Base-by-base conservation (phyloP, 345 rosid genomes). In the Syzygium aromaticum region DNA sequence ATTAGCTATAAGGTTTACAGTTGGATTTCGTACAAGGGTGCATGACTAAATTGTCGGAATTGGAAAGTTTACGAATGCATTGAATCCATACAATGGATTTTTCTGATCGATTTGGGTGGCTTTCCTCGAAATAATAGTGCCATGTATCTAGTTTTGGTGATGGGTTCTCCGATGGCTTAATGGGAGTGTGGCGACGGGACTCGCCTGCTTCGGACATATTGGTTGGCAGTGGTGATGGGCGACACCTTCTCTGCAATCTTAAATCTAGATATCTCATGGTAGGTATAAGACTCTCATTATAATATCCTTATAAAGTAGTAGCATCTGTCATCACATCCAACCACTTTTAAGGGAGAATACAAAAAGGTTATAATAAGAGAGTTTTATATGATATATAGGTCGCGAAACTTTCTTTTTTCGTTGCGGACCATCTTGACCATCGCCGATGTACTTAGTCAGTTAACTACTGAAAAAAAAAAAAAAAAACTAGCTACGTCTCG, bases 41-140 rank as follows among this genome's bases (percentile, higher is more conserved):
- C 2, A 17, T 0, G 2, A 67, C 1, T 17, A 67, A 33, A n/a
- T 6, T 14, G 9, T n/a, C 0, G 2, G 0, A n/a, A 14, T 13
- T 13, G 4, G 6, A 61, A 61, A 61, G 0, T n/a, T 3, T n/a
- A 30, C 15, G 9, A n/a, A 1, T 1, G 0, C n/a, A n/a, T n/a
- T 61, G 17, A n/a, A 61, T 61, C 14, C 3, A 10, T 19, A 61
- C 1, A 1, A n/a, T 61, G 17, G 1, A 8, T 8, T 8, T 33
- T 5, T 5, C 17, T 0, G 6, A 17, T 0, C 8, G 7, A 4
- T 33, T 14, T 4, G 46, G 22, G 40, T 7, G 22, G 16, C 16
- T 64, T 64, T 64, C 16, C 22, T 0, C 8, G 3, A 28, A 64
- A 30, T 8, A 64, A 30, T 8, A 13, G 21, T 33, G 19, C 22